phyloP scores from a whole-genome alignment of 805 yeast genomes.

The Wickerhamiella hasegawae region DNA sequence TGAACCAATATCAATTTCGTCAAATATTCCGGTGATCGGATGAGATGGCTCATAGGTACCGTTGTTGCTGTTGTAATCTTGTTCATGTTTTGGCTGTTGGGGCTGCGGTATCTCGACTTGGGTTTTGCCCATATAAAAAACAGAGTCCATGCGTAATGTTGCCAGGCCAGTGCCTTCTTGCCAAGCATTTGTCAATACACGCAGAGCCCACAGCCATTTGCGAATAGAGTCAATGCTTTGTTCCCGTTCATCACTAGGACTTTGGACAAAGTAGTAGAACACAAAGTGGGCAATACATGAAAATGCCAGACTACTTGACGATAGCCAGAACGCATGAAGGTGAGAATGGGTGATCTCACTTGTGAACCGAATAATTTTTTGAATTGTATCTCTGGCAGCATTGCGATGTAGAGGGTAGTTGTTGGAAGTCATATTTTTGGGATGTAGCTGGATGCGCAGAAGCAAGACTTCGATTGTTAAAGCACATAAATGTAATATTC shows the following conservation, averaged over 20 bases:
- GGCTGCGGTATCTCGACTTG: constrained; percentile 3
- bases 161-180: constrained; percentile 24
- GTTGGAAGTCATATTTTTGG: constrained; percentile 10
- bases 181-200: constrained; percentile 21
- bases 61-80: background rate
- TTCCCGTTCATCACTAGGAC: constrained; percentile 15
- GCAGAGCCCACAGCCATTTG: constrained; percentile 21
- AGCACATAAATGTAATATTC: constrained; percentile 17
- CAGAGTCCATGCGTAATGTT: constrained; percentile 18
- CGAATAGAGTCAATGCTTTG: constrained; percentile 17
- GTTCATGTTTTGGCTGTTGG: background rate
- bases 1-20: background rate
- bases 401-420: constrained; percentile 13
- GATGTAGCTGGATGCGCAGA: constrained; percentile 16
- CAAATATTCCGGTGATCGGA: background rate
- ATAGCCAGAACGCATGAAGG: constrained; percentile 23
- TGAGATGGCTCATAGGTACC: background rate
- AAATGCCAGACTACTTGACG: constrained; percentile 18
- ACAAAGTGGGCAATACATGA: constrained; percentile 22
- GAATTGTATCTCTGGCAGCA: constrained; percentile 17
- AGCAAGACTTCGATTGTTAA: constrained; percentile 19
- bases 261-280: constrained; percentile 20
- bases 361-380: constrained; percentile 18
- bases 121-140: constrained; percentile 19
- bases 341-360: constrained; percentile 21